These are phyloP conservation scores for Fusarium xylarioides DNA, from an alignment of 2,329 filamentous ascomycete genomes.

Conservation along the genomic window DNA sequence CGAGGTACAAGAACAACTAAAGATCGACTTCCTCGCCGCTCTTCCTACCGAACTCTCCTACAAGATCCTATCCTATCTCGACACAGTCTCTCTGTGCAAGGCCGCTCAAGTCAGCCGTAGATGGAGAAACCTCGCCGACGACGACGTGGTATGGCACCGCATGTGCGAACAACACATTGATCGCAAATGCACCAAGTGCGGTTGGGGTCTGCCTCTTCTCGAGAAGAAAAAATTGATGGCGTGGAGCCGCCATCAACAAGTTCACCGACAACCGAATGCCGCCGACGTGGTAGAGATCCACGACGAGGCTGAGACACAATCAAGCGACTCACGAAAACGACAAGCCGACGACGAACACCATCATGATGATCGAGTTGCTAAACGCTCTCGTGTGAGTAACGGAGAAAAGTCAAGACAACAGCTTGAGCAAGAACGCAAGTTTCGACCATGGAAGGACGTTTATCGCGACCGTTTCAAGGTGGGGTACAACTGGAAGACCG, in stretches of 20 bases:
- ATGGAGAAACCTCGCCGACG: conserved; percentile 92
- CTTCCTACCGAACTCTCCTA: conserved; percentile 91
- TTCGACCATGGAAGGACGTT: conserved; percentile 90
- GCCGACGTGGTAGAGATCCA: conserved; percentile 40
- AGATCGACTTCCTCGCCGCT: conserved; percentile 94
- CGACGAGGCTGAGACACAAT: conserved; percentile 27
- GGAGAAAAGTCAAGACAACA: conserved; percentile 45
- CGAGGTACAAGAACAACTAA: conserved; percentile 91
- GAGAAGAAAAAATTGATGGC: conserved; percentile 88
- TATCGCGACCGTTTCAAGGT: conserved; percentile 96
- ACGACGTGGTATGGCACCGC: conserved; percentile 94
- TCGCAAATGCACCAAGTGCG: conserved; percentile 92
- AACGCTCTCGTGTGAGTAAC: conserved; percentile 47
- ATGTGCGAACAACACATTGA: conserved; percentile 99
- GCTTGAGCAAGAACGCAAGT: conserved; percentile 57
- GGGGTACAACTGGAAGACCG: conserved; percentile 97
- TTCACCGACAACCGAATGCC: conserved; percentile 53
- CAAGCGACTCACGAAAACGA: conserved; percentile 49
- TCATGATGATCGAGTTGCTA: conserved; percentile 39
- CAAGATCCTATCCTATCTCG: conserved; percentile 91
- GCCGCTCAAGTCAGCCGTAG: conserved; percentile 90
- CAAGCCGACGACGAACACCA: conserved; percentile 44
- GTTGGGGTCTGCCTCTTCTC: conserved; percentile 90
- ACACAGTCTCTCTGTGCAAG: conserved; percentile 94
- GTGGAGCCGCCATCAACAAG: conserved; percentile 85